Evolutionary conservation across 1,139 yeast genomes (phyloP).

Genomic region (Suhomyces yuchorum): DNA sequence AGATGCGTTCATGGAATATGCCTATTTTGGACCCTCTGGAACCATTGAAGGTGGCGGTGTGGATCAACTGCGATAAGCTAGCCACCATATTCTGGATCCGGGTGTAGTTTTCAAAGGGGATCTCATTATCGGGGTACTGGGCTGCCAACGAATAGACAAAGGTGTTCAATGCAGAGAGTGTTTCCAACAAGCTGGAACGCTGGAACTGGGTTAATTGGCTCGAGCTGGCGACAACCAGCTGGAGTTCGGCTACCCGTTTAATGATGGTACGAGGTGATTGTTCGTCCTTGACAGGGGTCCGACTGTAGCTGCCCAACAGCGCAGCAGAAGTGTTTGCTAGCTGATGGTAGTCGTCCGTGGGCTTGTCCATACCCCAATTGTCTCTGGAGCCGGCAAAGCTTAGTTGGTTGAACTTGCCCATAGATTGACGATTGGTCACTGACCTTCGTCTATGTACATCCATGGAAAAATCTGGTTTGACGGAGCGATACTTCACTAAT

Average conservation of each 20-base stretch:
- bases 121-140: slow-evolving; percentile 14
- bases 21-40: slow-evolving; percentile 12
- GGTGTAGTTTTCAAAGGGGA: slow-evolving; percentile 10
- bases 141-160: slow-evolving; percentile 16
- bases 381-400: slow-evolving; percentile 9
- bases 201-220: slow-evolving; percentile 17
- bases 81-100: slow-evolving; percentile 11
- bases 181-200: slow-evolving; percentile 14
- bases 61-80: slow-evolving; percentile 6
- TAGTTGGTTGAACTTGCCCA: slow-evolving; percentile 11
- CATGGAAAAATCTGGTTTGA: not conserved
- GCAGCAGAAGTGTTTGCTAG: not conserved
- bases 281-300: slow-evolving; percentile 6
- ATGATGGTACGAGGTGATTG: slow-evolving; percentile 3
- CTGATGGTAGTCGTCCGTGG: not conserved
- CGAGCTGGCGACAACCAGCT: slow-evolving; percentile 7
- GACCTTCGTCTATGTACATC: slow-evolving; percentile 10
- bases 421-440: slow-evolving; percentile 6
- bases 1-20: slow-evolving; percentile 19
- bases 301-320: not conserved
- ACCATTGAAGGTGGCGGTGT: slow-evolving; percentile 7
- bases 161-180: slow-evolving; percentile 13
- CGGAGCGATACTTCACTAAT: too few relatives aligned
- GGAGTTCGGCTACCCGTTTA: slow-evolving; percentile 7
- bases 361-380: not conserved